A percentile compares a stretch with the other conserved stretches of the same genome.
Evolutionary conservation across 2,329 filamentous ascomycete genomes (phyloP).

Genomic region (Aspergillus pseudoterreus): DNA sequence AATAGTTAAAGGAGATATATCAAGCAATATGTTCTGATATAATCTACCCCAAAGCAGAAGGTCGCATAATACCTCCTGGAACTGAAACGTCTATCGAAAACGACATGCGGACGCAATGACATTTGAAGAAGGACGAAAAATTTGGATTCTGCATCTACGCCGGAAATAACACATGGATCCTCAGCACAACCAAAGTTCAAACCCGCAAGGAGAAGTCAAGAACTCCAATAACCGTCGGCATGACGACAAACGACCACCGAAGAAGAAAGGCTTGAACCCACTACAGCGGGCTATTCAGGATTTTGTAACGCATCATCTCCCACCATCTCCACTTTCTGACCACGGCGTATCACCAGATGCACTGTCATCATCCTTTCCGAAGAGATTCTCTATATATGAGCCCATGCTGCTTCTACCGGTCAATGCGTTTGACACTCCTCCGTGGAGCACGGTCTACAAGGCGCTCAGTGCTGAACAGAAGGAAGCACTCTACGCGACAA

Average conservation of each 20-base stretch:
- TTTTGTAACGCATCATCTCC: slow-evolving; percentile 24
- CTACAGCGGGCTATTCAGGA: slow-evolving; percentile 29
- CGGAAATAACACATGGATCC: background rate
- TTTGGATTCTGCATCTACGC: background rate
- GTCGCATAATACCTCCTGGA: no score
- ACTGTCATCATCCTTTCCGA: slow-evolving; percentile 29
- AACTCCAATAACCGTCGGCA: background rate
- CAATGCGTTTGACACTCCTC: slow-evolving; percentile 39
- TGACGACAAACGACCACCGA: slow-evolving; percentile 6
- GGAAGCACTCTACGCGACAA: slow-evolving; percentile 38
- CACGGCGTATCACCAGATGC: slow-evolving; percentile 14
- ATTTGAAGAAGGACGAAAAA: background rate
- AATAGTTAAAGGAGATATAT: no score
- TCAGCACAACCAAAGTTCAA: background rate
- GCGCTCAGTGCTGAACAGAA: slow-evolving; percentile 25
- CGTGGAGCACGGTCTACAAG: slow-evolving; percentile 27
- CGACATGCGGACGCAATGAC: background rate
- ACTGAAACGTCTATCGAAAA: background rate
- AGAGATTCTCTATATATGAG: slow-evolving; percentile 54
- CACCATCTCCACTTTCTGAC: slow-evolving; percentile 12
- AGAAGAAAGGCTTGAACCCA: slow-evolving; percentile 20
- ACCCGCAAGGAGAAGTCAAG: background rate
- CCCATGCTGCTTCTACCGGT: slow-evolving; percentile 56
- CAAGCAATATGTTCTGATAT: no score
- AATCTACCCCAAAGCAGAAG: no score